Evolutionary conservation across 192 early-diverging fungal genomes (phyloP).

Genomic region (Rhizophagus prolifer): DNA sequence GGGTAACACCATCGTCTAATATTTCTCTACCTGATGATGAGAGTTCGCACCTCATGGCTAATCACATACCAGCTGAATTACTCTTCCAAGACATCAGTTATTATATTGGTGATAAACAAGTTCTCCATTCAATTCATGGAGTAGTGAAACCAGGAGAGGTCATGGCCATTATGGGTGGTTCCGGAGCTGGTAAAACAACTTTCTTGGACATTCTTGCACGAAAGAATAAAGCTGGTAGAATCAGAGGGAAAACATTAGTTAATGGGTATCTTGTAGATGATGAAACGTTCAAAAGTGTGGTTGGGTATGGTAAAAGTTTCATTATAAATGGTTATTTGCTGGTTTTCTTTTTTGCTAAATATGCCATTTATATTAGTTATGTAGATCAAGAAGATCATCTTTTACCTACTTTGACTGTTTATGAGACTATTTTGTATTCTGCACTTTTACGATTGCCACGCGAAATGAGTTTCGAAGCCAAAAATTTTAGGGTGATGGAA

Average conservation of each 20-base stretch:
- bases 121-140: constrained; percentile 61
- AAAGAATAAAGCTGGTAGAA: constrained; percentile 64
- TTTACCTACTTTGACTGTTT: constrained; percentile 84
- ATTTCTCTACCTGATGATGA: constrained; percentile 53
- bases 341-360: background rate
- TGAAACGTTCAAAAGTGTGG: constrained; percentile 65
- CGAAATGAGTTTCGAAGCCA: constrained; percentile 65
- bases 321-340: background rate
- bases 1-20: constrained; percentile 27
- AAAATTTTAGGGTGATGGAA: constrained; percentile 69
- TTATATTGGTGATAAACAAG: constrained; percentile 46
- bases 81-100: constrained; percentile 68
- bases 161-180: constrained; percentile 91
- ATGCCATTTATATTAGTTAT: constrained; percentile 49
- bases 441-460: constrained; percentile 80
- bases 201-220: constrained; percentile 87
- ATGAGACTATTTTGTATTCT: constrained; percentile 87
- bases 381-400: constrained; percentile 92
- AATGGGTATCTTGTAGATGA: constrained; percentile 69
- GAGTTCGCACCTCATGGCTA: constrained; percentile 66
- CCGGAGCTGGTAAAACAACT: constrained; percentile 92
- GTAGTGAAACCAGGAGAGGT: constrained; percentile 81
- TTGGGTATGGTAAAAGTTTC: constrained; percentile 63
- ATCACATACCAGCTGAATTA: constrained; percentile 67
- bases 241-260: constrained; percentile 75